Base-by-base conservation (phyloP, 129 eudicot species). In the Chrysanthemum makinoi region DNA sequence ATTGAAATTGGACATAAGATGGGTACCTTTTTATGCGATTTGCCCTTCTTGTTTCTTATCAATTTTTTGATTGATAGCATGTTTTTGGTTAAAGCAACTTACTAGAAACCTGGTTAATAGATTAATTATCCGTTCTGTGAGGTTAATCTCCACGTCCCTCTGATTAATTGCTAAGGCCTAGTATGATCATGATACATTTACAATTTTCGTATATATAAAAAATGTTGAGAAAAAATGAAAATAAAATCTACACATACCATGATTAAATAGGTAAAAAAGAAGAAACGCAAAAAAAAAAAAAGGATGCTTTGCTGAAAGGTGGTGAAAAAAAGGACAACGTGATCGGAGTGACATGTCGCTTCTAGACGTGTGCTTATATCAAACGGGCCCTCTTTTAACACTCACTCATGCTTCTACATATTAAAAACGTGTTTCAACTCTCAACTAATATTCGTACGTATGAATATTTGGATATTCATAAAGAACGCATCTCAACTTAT, bases 281-380 rank as follows among this genome's bases (percentile, higher is more conserved):
- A 65, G 35, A 66, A 66, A 26, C 39, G 39, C 20, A 20, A 20
- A 20, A 0, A 55, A 15, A 3, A 54, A 54, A 5, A 6, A 33
- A 69, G 16, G 30, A 11, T 10, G 74, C 74, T 69, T 69, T 69
- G 64, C 64, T 65, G 74, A 69, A 69, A 69, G 74, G 51, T 69
- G 30, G 30, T 54, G 63, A 62, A 30, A 50, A 20, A 20, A 68
- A 69, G 62, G 69, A 65, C 53, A 69, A 54, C 64, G 65, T 69
- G 63, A 53, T 52, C 18, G 62, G 49, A 14, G 74, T 69, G 64
- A 69, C 53, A 19, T 69, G 72, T 68, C 49, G 57, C 49, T 61
- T 61, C 3, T 51, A 12, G 56, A n/a, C 56, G 56, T 51, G 17
- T 51, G 52, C 69, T 68, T 51, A 43, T 26, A 22, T 9, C n/a